phyloP scores from a whole-genome alignment of 495 filamentous ascomycete genomes.

The Podospora australis region DNA sequence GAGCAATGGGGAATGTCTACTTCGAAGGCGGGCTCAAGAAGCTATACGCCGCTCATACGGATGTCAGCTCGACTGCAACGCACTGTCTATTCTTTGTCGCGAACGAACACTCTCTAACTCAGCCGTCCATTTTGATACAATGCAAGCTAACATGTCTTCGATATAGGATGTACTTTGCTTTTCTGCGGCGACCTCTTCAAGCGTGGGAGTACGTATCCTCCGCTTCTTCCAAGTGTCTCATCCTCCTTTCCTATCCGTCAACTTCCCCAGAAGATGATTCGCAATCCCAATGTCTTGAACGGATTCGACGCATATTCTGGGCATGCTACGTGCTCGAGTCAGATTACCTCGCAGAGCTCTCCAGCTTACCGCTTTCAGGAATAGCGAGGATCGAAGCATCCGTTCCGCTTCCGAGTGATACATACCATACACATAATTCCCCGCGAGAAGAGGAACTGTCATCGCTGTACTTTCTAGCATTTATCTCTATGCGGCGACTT shows the following conservation, averaged over 20 bases:
- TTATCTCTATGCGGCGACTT: conserved; percentile 22
- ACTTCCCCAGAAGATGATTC: conserved; percentile 2
- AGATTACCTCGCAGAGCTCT: conserved; percentile 31
- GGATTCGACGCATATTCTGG: conserved; percentile 43
- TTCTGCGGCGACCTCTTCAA: conserved; percentile 28
- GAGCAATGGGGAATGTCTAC: conserved; percentile 26
- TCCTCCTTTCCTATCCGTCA: conserved; percentile 26
- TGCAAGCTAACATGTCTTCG: too few species aligned
- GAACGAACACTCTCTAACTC: conserved; percentile 12
- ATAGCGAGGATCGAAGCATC: conserved; percentile 40
- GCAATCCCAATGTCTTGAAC: conserved; percentile 30
- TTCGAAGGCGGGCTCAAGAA: conserved; percentile 29
- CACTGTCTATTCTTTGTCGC: conserved; percentile 32
- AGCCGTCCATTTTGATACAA: neutral
- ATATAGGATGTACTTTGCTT: conserved; percentile 31
- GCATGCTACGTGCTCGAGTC: conserved; percentile 44
- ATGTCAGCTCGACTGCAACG: conserved; percentile 25
- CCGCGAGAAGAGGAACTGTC: conserved; percentile 18
- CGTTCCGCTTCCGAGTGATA: conserved; percentile 30
- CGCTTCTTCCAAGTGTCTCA: conserved; percentile 32
- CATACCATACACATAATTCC: conserved; percentile 18
- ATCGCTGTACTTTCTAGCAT: conserved; percentile 23
- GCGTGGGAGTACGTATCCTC: conserved; percentile 30
- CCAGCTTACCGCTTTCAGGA: conserved; percentile 37
- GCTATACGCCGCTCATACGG: conserved; percentile 25